Base-by-base conservation (phyloP, 2,329 filamentous ascomycete genomes). In the Monilinia fructigena region DNA sequence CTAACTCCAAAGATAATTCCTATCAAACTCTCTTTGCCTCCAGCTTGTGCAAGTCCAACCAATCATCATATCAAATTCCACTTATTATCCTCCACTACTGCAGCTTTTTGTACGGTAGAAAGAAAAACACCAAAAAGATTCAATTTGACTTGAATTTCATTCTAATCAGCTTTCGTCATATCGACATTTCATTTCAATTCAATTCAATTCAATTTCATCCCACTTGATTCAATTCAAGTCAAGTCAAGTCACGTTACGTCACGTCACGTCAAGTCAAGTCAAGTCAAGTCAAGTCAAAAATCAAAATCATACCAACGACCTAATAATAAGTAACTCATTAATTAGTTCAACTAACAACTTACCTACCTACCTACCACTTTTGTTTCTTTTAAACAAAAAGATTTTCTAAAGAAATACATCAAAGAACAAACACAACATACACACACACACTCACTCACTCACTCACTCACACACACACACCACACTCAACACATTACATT, bases 121-220 rank as follows among this genome's bases (percentile, higher is more conserved):
- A 48, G 40, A 59, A 48, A 59, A 35, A 35, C 26, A 35, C 18
- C 47, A 59, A 48, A 42, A 42, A 42, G 40, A 42, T 14, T 16
- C 40, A 35, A 59, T 31, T 31, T 40, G 7, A 58, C 26, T 40
- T 35, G 26, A 18, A 16, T 5, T 31, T 58, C 40, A 4, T 58
- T 58, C 55, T 59, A 47, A 23, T 20, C 42, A 59, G 26, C 56
- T 59, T 59, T 59, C 42, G 56, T 59, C 56, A 8, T 35, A 48
- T 47, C 42, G 28, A 26, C 50, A 52, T 12, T 52, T 52, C 59
- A 61, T 35, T 60, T 59, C 18, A 31, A 55, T 31, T 31, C 31
- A 23, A 35, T n/a, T 50, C 35, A 31, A 31, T 23, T 23, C 23
- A 23, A 23, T 23, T 23, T 1, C 23, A 23, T 23, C 23, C 23